Conservation (phyloP, 2,329 filamentous ascomycete genomes). For the Orbilia javanica region DNA sequence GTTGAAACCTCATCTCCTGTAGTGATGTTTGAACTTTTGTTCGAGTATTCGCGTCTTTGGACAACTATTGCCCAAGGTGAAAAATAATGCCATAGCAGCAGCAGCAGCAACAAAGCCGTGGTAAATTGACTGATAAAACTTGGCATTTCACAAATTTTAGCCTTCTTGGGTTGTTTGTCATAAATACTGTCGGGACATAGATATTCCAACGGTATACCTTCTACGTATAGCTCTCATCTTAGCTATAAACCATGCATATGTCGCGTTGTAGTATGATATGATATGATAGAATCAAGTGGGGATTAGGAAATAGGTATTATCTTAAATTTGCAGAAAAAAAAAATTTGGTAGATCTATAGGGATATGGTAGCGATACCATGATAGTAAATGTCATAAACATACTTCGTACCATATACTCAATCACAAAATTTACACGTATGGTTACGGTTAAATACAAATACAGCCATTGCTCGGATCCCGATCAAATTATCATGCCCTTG, state of each 20-base stretch:
- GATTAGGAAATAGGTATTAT: no score
- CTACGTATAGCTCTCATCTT: not conserved
- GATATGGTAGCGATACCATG: no score
- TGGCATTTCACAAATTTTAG: not conserved
- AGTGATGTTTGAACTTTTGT: not conserved
- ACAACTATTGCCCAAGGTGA: conserved; percentile 44
- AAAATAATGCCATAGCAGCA: conserved; percentile 35
- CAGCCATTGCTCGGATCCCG: not conserved
- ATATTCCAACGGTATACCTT: not conserved
- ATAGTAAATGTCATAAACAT: no score
- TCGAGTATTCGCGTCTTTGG: conserved; percentile 16
- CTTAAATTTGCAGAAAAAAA: no score
- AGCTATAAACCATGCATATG: not conserved
- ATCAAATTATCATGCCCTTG: no score
- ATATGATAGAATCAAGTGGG: not conserved
- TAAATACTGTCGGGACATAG: not conserved
- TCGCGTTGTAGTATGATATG: no score
- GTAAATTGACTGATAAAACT: conserved; percentile 16
- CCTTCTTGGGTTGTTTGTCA: not conserved
- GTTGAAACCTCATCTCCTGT: not conserved
- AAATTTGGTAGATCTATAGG: no score
- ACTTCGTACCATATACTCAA: not conserved
- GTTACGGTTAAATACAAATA: not conserved
- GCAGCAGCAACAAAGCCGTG: not conserved
- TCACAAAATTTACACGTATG: not conserved